These are phyloP conservation scores for Diaporthe humulicola DNA, from an alignment of 2,329 filamentous ascomycete genomes.

Conservation along the genomic window DNA sequence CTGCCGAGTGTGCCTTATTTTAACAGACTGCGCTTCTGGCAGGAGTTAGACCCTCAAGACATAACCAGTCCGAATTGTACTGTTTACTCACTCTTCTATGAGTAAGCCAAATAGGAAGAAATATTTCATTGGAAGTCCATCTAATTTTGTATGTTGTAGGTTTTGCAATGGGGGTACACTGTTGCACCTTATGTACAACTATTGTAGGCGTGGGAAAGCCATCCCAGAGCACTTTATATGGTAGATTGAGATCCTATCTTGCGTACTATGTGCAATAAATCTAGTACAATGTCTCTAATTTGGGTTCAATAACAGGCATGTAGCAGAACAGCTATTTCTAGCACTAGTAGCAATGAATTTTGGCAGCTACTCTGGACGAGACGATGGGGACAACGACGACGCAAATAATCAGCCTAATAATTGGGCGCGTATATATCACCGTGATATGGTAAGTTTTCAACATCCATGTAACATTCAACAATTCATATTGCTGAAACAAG, in stretches of 20 bases:
- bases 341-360: not conserved
- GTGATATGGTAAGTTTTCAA: not conserved
- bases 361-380: not conserved
- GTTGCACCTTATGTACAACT: not conserved
- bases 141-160: not conserved
- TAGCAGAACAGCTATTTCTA: not conserved
- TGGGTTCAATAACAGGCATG: not conserved
- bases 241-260: not conserved
- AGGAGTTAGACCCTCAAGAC: not conserved
- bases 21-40: not conserved
- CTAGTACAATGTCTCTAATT: not conserved
- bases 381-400: not conserved
- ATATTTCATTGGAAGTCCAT: no score
- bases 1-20: not conserved
- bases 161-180: not conserved
- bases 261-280: no score
- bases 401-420: not conserved
- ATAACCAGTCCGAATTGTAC: not conserved
- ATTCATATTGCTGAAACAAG: not conserved
- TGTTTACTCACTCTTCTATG: slow-evolving; percentile 1
- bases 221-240: not conserved
- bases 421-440: not conserved
- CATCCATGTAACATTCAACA: no score
- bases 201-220: not conserved
- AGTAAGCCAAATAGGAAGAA: not conserved